Evolutionary conservation across 2,329 filamentous ascomycete genomes (phyloP).

Genomic region (Coniochaeta prunicola): DNA sequence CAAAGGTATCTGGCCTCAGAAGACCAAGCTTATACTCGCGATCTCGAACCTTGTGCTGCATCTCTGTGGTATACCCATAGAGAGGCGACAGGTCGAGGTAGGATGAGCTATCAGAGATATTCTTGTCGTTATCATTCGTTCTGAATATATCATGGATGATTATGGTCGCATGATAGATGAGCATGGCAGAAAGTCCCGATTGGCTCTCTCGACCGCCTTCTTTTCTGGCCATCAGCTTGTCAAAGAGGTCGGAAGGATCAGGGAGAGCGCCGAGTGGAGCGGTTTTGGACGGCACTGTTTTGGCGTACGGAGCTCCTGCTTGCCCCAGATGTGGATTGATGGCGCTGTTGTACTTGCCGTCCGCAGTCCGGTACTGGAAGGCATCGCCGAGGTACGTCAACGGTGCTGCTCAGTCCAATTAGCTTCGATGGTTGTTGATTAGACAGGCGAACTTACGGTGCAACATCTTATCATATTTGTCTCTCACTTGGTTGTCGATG

Average conservation of each 20-base stretch:
- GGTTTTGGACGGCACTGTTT: conserved; percentile 52
- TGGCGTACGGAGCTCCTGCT: conserved; percentile 60
- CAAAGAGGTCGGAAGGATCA: conserved; percentile 57
- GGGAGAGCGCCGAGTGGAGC: conserved; percentile 58
- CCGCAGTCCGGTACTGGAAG: too few relatives aligned
- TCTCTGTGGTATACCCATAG: conserved; percentile 61
- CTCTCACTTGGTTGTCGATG: too few relatives aligned
- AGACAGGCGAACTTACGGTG: too few relatives aligned
- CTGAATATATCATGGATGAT: conserved; percentile 63
- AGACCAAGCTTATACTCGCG: conserved; percentile 63
- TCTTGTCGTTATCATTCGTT: conserved; percentile 55
- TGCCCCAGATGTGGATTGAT: conserved; percentile 59
- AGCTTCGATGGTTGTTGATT: too few relatives aligned
- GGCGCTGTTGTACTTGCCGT: too few relatives aligned
- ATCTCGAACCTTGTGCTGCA: conserved; percentile 60
- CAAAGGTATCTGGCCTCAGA: conserved; percentile 66
- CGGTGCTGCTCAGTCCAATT: too few relatives aligned
- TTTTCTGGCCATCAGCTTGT: conserved; percentile 50
- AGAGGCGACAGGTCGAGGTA: conserved; percentile 67
- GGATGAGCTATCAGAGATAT: conserved; percentile 58
- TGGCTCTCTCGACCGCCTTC: conserved; percentile 51
- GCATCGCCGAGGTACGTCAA: too few relatives aligned
- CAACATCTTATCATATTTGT: too few relatives aligned
- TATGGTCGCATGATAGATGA: conserved; percentile 68
- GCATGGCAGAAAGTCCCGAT: conserved; percentile 65